These are phyloP conservation scores for Begonia peltatifolia DNA, from an alignment of 306 rosid genomes.

Conservation along the genomic window DNA sequence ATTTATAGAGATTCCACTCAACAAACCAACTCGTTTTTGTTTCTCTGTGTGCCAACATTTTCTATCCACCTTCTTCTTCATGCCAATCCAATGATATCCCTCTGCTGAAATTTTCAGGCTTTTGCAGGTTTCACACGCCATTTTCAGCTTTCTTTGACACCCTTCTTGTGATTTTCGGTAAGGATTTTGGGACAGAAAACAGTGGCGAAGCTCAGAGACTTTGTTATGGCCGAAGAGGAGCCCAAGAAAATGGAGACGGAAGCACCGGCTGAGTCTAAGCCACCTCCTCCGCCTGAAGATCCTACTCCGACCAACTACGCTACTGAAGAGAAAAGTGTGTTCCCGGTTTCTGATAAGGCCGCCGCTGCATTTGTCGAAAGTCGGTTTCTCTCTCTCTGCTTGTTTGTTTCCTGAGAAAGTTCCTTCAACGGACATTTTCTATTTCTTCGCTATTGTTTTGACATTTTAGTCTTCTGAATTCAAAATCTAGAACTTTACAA, in stretches of 20 bases:
- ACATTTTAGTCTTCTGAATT: background rate
- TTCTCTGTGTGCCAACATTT: background rate
- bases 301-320: slow-evolving; percentile 11
- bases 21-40: background rate
- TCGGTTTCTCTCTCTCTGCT: slow-evolving; percentile 7
- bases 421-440: background rate
- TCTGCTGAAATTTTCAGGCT: background rate
- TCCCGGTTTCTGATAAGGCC: slow-evolving; percentile 12
- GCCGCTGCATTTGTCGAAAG: slow-evolving; percentile 21
- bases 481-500: too few relatives aligned
- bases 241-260: slow-evolving; percentile 17
- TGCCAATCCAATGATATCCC: background rate
- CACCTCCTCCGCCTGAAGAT: slow-evolving; percentile 2
- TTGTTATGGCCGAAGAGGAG: slow-evolving; percentile 42
- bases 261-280: background rate
- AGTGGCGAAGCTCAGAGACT: slow-evolving; percentile 24
- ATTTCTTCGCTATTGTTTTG: background rate
- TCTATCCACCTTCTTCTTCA: background rate
- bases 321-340: slow-evolving; percentile 8
- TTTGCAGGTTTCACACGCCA: background rate
- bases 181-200: background rate
- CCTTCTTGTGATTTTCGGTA: background rate
- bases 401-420: background rate
- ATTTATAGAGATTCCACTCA: background rate
- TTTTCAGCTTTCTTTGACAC: background rate